A percentile compares a stretch with the other conserved stretches of the same genome.
These are phyloP conservation scores for Forsythia viridissima DNA, from an alignment of 257 asterid genomes.

Conservation along the genomic window DNA sequence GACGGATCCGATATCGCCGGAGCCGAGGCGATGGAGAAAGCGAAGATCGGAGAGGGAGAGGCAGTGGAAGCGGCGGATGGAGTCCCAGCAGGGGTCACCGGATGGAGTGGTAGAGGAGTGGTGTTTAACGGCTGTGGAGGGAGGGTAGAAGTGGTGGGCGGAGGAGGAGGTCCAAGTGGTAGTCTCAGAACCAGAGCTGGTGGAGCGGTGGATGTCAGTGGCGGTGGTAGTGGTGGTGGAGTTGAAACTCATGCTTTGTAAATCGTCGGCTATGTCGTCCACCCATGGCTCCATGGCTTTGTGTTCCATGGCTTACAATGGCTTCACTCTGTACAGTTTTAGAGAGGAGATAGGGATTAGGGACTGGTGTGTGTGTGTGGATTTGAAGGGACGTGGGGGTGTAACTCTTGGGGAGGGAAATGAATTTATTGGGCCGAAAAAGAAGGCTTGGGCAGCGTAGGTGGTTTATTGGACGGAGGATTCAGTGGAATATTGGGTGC, in stretches of 20 bases:
- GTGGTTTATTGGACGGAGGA: slow-evolving; percentile 1
- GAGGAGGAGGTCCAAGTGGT: slow-evolving; percentile 68
- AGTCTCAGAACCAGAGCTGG: slow-evolving; percentile 85
- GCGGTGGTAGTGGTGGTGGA: slow-evolving; percentile 74
- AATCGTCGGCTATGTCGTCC: slow-evolving; percentile 80
- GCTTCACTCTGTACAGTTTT: background rate
- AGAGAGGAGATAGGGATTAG: background rate
- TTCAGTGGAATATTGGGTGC: slow-evolving; percentile 18
- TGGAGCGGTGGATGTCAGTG: slow-evolving; percentile 82
- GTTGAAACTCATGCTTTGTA: slow-evolving; percentile 90
- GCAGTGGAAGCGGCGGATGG: slow-evolving; percentile 55
- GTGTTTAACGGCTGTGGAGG: slow-evolving; percentile 35
- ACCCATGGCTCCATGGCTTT: slow-evolving; percentile 66
- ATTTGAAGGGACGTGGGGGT: background rate
- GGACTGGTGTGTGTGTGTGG: slow-evolving; percentile 13
- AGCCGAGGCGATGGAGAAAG: slow-evolving; percentile 84
- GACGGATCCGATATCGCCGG: slow-evolving; percentile 96
- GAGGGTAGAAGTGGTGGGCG: slow-evolving; percentile 34
- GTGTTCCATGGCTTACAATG: slow-evolving; percentile 3
- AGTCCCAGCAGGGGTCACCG: slow-evolving; percentile 78
- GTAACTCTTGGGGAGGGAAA: background rate
- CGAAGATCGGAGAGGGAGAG: slow-evolving; percentile 78
- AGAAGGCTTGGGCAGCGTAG: slow-evolving; percentile 26
- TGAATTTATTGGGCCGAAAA: slow-evolving; percentile 37
- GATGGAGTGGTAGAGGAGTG: slow-evolving; percentile 56